Evolutionary conservation across 805 yeast species (phyloP).

Genomic region (Jamesozyma piceae): DNA sequence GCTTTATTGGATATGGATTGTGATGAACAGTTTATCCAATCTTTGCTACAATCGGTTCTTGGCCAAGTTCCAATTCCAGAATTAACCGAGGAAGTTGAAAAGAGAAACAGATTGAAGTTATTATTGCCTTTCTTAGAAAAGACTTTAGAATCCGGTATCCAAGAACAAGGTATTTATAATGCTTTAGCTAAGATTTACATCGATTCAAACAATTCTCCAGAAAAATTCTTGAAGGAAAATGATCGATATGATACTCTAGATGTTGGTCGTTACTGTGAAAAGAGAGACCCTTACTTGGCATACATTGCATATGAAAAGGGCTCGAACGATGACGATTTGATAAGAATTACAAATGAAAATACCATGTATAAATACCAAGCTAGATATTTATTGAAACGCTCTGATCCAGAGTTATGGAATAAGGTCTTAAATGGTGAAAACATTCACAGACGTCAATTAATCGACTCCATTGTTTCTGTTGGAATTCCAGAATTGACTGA

Average conservation of each 20-base stretch:
- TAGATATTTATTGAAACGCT: slow-evolving; percentile 81
- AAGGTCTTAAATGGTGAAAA: slow-evolving; percentile 67
- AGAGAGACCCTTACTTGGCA: slow-evolving; percentile 96
- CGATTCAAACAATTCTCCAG: slow-evolving; percentile 96
- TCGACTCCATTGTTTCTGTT: slow-evolving; percentile 90
- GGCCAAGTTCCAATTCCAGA: slow-evolving; percentile 92
- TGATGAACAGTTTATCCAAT: slow-evolving; percentile 80
- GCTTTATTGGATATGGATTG: slow-evolving; percentile 95
- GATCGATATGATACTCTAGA: slow-evolving; percentile 81
- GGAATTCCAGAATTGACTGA: slow-evolving; percentile 91
- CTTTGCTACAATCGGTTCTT: slow-evolving; percentile 69
- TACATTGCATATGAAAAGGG: slow-evolving; percentile 97
- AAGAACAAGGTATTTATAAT: slow-evolving; percentile 86
- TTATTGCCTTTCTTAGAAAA: slow-evolving; percentile 89
- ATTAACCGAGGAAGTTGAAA: slow-evolving; percentile 89
- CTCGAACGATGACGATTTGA: slow-evolving; percentile 77
- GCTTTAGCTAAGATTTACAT: slow-evolving; percentile 96
- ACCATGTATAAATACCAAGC: slow-evolving; percentile 98
- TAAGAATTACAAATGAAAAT: slow-evolving; percentile 89
- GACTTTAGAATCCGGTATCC: slow-evolving; percentile 71
- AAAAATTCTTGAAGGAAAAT: slow-evolving; percentile 89
- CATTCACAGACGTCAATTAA: slow-evolving; percentile 78
- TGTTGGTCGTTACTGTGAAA: slow-evolving; percentile 97
- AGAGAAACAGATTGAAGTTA: slow-evolving; percentile 87
- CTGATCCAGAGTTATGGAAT: slow-evolving; percentile 79